A percentile compares a stretch with the other conserved stretches of the same genome.
Conservation (phyloP, 352 stramenopile species). For the Phytophthora melonis region DNA sequence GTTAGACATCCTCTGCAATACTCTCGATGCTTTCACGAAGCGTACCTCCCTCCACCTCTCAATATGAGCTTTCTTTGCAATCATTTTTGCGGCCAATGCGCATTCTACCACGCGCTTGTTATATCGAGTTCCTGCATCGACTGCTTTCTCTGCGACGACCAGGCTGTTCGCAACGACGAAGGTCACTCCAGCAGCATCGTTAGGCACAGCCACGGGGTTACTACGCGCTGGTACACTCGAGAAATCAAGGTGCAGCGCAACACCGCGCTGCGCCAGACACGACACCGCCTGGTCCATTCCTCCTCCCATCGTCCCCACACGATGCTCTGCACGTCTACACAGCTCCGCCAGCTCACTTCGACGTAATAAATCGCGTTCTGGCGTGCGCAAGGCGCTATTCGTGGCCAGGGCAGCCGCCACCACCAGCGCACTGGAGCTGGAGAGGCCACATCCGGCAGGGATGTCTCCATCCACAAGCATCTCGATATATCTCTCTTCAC, state of each 20-base stretch:
- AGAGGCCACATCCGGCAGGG: conserved; percentile 75
- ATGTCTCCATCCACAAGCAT: conserved; percentile 79
- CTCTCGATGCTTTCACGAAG: background rate
- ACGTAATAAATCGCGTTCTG: conserved; percentile 21
- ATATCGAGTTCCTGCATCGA: conserved; percentile 64
- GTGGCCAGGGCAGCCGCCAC: conserved; percentile 69
- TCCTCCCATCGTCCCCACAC: conserved; percentile 79
- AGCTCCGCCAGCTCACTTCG: conserved; percentile 60
- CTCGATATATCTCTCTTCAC: conserved; percentile 29
- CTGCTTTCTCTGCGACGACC: conserved; percentile 77
- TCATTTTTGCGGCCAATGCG: conserved; percentile 73
- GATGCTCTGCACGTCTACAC: conserved; percentile 65
- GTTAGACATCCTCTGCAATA: background rate
- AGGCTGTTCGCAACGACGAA: conserved; percentile 86
- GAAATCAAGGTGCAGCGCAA: conserved; percentile 76
- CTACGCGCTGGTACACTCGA: conserved; percentile 21
- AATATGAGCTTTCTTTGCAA: conserved; percentile 56
- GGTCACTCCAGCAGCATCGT: conserved; percentile 37
- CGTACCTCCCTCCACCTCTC: conserved; percentile 52
- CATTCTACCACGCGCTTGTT: conserved; percentile 89
- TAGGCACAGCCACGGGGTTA: conserved; percentile 22
- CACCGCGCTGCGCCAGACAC: conserved; percentile 58
- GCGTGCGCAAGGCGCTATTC: conserved; percentile 20
- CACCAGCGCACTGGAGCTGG: conserved; percentile 84
- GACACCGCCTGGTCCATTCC: conserved; percentile 88